Evolutionary conservation across 306 rosid genomes (phyloP).

Genomic region (Arachis hypogaea): DNA sequence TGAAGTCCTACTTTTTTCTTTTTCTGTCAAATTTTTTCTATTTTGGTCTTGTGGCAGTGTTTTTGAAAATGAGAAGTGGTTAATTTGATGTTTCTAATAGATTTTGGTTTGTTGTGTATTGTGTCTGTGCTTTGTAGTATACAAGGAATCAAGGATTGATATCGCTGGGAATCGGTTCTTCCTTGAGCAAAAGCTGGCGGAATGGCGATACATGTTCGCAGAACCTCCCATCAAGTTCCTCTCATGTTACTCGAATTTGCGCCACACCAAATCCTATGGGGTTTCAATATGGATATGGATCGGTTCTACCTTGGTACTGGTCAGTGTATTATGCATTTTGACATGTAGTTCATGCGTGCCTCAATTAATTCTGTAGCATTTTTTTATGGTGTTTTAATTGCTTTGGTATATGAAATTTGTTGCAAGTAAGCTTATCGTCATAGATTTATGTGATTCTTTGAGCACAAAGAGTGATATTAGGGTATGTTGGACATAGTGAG

Average conservation of each 20-base stretch:
- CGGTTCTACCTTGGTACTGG: conserved; percentile 71
- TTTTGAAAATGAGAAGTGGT: conserved; percentile 13
- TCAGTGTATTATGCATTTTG: conserved; percentile 40
- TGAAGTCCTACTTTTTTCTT: background rate
- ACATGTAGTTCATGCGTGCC: background rate
- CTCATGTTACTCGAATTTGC: conserved; percentile 25
- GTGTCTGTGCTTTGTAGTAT: conserved; percentile 47
- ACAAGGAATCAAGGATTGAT: conserved; percentile 45
- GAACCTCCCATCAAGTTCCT: conserved; percentile 36
- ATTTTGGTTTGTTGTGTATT: conserved; percentile 33
- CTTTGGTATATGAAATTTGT: conserved; percentile 8
- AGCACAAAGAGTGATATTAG: conserved; percentile 5
- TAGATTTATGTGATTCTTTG: conserved; percentile 12
- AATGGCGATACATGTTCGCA: conserved; percentile 31
- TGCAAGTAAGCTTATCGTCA: background rate
- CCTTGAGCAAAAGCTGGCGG: conserved; percentile 42
- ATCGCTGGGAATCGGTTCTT: conserved; percentile 37
- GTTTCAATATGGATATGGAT: conserved; percentile 50
- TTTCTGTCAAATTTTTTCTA: background rate
- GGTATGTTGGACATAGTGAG: background rate
- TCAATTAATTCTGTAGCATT: background rate
- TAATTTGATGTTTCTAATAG: conserved; percentile 11
- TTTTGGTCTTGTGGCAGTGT: conserved; percentile 15
- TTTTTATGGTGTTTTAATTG: background rate
- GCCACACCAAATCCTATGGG: conserved; percentile 34